These are phyloP conservation scores for Fusarium oligoseptatum DNA, from an alignment of 2,329 filamentous ascomycete species.

Conservation along the genomic window DNA sequence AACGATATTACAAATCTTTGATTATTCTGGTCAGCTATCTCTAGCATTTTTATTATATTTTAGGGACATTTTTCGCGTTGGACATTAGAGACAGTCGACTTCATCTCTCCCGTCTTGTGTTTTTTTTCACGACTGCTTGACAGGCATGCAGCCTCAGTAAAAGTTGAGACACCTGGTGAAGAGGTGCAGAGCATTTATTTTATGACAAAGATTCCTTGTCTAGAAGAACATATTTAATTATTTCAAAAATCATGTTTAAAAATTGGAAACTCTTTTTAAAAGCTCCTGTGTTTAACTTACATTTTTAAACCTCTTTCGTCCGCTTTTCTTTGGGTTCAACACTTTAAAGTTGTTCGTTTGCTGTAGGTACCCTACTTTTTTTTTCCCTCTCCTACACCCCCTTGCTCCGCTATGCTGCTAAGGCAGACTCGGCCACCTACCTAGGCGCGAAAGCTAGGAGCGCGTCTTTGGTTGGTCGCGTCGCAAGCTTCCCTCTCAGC, in stretches of 20 bases:
- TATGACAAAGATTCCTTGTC: neutral
- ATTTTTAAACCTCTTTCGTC: neutral
- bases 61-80: too few relatives aligned
- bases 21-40: too few relatives aligned
- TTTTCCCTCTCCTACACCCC: neutral
- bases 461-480: conserved; percentile 45
- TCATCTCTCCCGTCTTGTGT: too few relatives aligned
- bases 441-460: conserved; percentile 5
- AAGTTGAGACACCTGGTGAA: neutral
- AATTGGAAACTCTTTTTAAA: neutral
- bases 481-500: conserved; percentile 42
- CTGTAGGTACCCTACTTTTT: neutral
- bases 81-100: too few relatives aligned
- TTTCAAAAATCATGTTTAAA: neutral
- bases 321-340: neutral
- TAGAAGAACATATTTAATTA: neutral
- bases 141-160: neutral
- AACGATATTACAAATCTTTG: too few relatives aligned
- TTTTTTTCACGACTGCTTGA: too few relatives aligned
- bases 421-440: conserved; percentile 40
- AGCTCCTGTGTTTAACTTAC: neutral
- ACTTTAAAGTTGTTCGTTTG: neutral
- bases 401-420: neutral
- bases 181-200: neutral
- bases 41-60: too few relatives aligned